Conservation (phyloP, 1,284 basidiomycete species). For the Apiotrichum sp. region DNA sequence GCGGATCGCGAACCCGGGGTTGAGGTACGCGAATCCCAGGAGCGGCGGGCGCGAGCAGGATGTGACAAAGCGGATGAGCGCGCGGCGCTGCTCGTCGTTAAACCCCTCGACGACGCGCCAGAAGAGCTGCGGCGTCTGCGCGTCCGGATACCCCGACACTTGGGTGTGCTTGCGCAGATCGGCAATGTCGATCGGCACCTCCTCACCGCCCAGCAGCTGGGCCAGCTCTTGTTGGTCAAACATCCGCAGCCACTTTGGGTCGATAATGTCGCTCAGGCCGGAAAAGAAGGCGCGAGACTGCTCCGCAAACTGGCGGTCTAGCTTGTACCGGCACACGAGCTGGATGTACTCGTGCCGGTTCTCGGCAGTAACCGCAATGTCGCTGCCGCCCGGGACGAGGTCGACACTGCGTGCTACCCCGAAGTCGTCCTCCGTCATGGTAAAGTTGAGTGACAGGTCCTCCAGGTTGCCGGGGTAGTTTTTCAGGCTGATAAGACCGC, state of each 20-base stretch:
- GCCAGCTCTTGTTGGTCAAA: constrained; percentile 91
- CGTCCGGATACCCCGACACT: constrained; percentile 70
- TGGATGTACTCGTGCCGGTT: constrained; percentile 89
- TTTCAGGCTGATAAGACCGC: constrained; percentile 74
- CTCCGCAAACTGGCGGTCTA: constrained; percentile 78
- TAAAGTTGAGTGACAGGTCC: constrained; percentile 88
- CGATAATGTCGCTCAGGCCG: constrained; percentile 80
- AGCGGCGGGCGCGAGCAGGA: constrained; percentile 84
- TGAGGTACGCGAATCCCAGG: constrained; percentile 77
- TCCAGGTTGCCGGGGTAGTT: constrained; percentile 77
- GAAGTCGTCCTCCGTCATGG: constrained; percentile 84
- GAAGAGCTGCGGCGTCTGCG: constrained; percentile 65
- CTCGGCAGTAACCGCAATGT: constrained; percentile 79
- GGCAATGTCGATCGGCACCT: constrained; percentile 71
- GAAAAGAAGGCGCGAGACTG: constrained; percentile 66
- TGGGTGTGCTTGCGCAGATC: constrained; percentile 69
- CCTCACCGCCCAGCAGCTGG: constrained; percentile 74
- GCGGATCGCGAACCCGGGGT: constrained; percentile 77
- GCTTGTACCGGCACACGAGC: constrained; percentile 78
- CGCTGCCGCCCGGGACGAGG: constrained; percentile 74
- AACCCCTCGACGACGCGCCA: constrained; percentile 56
- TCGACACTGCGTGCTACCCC: constrained; percentile 73
- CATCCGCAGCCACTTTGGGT: constrained; percentile 86
- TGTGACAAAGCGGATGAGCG: constrained; percentile 79
- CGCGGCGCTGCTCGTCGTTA: constrained; percentile 61